Base-by-base conservation (phyloP, 2,329 filamentous ascomycete genomes). In the Cyphellophora europaea region DNA sequence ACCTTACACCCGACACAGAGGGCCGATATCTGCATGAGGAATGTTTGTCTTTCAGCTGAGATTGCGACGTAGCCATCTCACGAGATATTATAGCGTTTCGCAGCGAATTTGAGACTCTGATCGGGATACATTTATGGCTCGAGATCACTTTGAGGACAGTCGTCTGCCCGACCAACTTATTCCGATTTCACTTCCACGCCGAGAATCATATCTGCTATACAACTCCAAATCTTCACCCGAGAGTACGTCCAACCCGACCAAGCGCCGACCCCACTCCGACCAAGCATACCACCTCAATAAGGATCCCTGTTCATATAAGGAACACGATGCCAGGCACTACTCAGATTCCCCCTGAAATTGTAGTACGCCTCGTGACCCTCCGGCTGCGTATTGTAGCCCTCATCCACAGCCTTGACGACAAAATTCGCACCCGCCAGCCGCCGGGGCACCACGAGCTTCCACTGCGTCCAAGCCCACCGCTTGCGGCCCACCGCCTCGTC, bases 241-340 rank as follows among this genome's bases (percentile, higher is more conserved):
- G 21, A 25, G 21, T 25, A 25, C 21, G 8, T 25, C 21, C 21
- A 25, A 25, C 21, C 21, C 8, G 21, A 25, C 21, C 21, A 25
- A 25, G 21, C 21, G 21, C 21, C 21, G 21, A 25, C 21, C 21
- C 21, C 21, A 25, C 21, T 25, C 21, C 21, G 21, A 25, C 21
- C 21, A 25, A 25, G 21, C 21, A 25, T 25, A 25, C 21, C 21
- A 25, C 21, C 21, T 25, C 21, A 25, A 25, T 25, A 25, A 25
- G 21, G 21, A 25, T 35, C 30, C 16, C 19, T 12, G 8, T 27
- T 18, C 35, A 15, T 17, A 32, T 42, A 38, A 11, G 45, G 38
- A 19, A 80, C 61, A 2, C 74, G 67, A 51, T 81, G 75, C 77
- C 77, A 81, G 1, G 74, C 76, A n/a, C 72, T 79, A 2, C 74